A percentile compares a stretch with the other conserved stretches of the same genome.
Evolutionary conservation across 2,329 filamentous ascomycete species (phyloP).

Genomic region (Podosphaera fusca): DNA sequence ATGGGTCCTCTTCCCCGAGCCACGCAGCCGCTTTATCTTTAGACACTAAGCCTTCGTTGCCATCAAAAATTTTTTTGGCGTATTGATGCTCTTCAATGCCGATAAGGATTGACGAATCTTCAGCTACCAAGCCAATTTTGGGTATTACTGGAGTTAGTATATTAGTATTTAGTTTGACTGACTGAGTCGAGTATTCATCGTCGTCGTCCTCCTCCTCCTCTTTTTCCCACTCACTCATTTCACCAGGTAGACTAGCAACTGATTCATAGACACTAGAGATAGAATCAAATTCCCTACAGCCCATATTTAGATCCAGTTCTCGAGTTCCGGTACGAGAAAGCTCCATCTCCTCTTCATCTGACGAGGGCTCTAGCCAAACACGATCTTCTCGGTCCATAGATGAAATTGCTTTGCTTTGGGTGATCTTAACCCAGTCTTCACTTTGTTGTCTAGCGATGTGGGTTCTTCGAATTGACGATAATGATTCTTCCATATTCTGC

Average conservation of each 20-base stretch:
- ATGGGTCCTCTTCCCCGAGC: slow-evolving; percentile 44
- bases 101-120: background rate
- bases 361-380: slow-evolving; percentile 15
- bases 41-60: slow-evolving; percentile 56
- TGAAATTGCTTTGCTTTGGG: slow-evolving; percentile 8
- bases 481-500: background rate
- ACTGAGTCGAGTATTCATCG: background rate
- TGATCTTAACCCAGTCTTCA: slow-evolving; percentile 15
- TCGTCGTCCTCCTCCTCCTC: background rate
- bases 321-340: slow-evolving; percentile 13
- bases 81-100: slow-evolving; percentile 36
- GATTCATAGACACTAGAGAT: background rate
- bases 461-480: background rate
- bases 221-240: background rate
- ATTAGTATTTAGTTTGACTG: background rate
- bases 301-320: background rate
- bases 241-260: background rate
- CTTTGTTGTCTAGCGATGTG: slow-evolving; percentile 4
- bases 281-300: background rate
- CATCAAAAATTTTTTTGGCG: slow-evolving; percentile 65
- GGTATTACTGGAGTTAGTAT: background rate
- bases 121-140: background rate
- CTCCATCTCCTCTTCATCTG: slow-evolving; percentile 14
- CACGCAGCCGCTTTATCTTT: slow-evolving; percentile 67
- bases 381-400: slow-evolving; percentile 9